Evolutionary conservation across 495 filamentous ascomycete genomes (phyloP), one percentile per base, ranked within the genome.

Genomic region (Podospora pseudopauciseta): DNA sequence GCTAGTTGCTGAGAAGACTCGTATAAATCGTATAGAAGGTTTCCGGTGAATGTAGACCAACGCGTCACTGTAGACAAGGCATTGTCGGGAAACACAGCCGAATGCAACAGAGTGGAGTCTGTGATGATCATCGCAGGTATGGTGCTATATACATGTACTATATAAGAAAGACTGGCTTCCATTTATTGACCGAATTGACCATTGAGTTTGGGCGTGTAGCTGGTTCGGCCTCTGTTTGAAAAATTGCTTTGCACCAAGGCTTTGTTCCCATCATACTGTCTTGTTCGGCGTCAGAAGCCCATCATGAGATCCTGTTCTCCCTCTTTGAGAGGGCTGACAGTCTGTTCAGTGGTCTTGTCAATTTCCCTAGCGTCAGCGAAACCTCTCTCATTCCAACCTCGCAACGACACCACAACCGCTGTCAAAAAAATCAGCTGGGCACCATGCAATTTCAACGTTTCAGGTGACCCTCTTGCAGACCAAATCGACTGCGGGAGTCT

Each of bases 401-500:
- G 7, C 39, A 49, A 49, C 15, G 39, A 49, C 39, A 49, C 39
- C 7, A 49, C 5, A 49, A 16, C 15, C 9, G 39, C 9, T 3
- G 9, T 49, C 3, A 49, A 49, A 5, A 49, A 49, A 11, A 58
- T 58, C 55, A 19, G 11, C 1, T 58, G 55, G 55, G 55, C 3
- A 2, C 55, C 55, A 58, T 58, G 55, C 18, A 18, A 20, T n/a
- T 23, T 58, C n/a, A 5, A 19, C 18, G 23, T 20, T 4, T 57
- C 54, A 57, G 18, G 5, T 3, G 5, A 39, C 11, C 9, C 39
- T 11, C 39, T 58, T 7, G 9, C 55, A 20, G 55, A 57, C 66
- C 75, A 49, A 18, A 39, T 80, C 20, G 58, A 74, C 60, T 84
- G 82, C 66, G 80, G 74, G 27, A 78, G 68, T 55, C 65, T 84